Evolutionary conservation across 2,329 filamentous ascomycete genomes (phyloP).

Genomic region (Helotiales sp.): DNA sequence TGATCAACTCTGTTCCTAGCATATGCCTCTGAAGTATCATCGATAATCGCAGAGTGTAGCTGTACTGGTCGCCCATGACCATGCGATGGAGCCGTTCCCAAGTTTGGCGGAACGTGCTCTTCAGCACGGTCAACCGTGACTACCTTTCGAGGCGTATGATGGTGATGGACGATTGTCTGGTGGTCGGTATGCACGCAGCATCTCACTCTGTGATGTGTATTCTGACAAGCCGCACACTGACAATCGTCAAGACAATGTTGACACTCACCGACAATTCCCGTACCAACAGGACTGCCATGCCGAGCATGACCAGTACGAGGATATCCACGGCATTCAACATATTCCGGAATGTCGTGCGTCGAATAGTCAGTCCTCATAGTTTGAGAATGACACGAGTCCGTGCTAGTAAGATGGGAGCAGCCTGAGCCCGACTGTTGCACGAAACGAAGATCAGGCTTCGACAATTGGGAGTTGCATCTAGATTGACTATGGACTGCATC

Average conservation of each 20-base stretch:
- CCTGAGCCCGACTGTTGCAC: neutral
- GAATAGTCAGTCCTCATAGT: neutral
- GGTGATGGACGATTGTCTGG: constrained; percentile 31
- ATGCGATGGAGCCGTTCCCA: no score
- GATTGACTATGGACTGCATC: constrained; percentile 16
- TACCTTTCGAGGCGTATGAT: constrained; percentile 25
- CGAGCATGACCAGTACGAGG: constrained; percentile 36
- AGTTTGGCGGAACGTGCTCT: neutral
- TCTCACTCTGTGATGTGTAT: constrained; percentile 36
- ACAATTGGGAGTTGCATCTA: constrained; percentile 9
- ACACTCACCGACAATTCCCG: constrained; percentile 37
- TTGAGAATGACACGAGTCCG: constrained; percentile 6
- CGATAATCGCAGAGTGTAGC: neutral
- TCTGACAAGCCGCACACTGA: constrained; percentile 35
- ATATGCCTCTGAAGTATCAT: neutral
- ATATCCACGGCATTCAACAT: constrained; percentile 37
- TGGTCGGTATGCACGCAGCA: constrained; percentile 37
- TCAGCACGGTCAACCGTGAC: neutral
- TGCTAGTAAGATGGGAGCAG: constrained; percentile 5
- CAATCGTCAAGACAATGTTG: constrained; percentile 41
- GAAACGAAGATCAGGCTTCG: constrained; percentile 6
- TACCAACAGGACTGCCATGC: constrained; percentile 30
- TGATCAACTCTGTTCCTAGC: neutral
- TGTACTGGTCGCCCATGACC: neutral
- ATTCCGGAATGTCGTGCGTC: constrained; percentile 16